Evolutionary conservation across 2,329 filamentous ascomycete species (phyloP).

Genomic region (Trichoderma lentiforme): DNA sequence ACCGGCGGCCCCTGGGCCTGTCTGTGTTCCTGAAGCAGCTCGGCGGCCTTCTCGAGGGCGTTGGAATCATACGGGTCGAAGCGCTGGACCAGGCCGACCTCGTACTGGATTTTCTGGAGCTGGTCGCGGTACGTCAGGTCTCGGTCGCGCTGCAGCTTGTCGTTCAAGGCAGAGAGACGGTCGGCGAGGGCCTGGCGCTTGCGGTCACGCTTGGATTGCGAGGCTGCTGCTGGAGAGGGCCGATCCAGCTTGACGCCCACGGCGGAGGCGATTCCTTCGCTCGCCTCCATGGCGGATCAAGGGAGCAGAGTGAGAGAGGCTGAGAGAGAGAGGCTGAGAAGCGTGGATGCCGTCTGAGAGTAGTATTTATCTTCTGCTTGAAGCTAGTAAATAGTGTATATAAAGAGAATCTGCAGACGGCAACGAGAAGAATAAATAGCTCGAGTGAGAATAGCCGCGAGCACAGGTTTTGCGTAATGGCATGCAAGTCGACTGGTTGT

Average conservation of each 20-base stretch:
- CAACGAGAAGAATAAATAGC: background rate
- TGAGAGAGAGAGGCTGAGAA: background rate
- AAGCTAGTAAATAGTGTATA: background rate
- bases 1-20: conserved; percentile 42
- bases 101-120: conserved; percentile 85
- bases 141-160: conserved; percentile 74
- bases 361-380: background rate
- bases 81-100: conserved; percentile 80
- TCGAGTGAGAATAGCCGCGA: background rate
- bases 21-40: conserved; percentile 55
- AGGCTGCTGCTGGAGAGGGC: conserved; percentile 35
- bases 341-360: background rate
- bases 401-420: background rate
- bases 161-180: conserved; percentile 70
- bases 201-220: conserved; percentile 84
- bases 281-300: conserved; percentile 37
- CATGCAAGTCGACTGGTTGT: background rate
- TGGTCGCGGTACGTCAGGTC: conserved; percentile 85
- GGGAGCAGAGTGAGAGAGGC: background rate
- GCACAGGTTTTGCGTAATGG: background rate
- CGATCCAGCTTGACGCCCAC: conserved; percentile 35
- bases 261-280: conserved; percentile 34
- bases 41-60: conserved; percentile 68
- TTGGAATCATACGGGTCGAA: conserved; percentile 75
- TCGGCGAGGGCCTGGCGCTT: conserved; percentile 80